Evolutionary conservation across 2,329 filamentous ascomycete species (phyloP), one percentile per base, ranked within the genome.

Genomic region (Albifimbria verrucaria): DNA sequence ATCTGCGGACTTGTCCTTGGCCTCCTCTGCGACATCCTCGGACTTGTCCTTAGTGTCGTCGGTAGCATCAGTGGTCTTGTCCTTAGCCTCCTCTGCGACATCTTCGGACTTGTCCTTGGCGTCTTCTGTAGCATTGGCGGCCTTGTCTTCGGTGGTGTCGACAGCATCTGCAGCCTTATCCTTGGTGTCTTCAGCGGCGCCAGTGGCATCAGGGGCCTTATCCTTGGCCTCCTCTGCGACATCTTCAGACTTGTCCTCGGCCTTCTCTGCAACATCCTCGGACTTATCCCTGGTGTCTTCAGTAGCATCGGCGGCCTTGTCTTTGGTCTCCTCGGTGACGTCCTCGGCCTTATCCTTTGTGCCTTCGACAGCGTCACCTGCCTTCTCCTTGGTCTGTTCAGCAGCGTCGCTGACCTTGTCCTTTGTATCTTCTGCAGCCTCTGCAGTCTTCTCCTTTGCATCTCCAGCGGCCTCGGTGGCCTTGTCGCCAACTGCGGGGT

Each of bases 1-100:
- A 17, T 68, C 71, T 18, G 71, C 72, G 2, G 72, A 63, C n/a
- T 72, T 65, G 26, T 68, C 71, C 28, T 69, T 20, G 18, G 20
- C 28, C 17, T 18, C 24, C 48, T 49, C 32, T 3, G 18, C 48
- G 2, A 17, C 48, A 11, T 49, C 48, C 11, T n/a, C 47, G 9
- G 58, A 17, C 3, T 52, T 6, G 11, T 61, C 56, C 50, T 61
- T 53, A 41, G 68, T 68, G 22, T 65, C 63, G 54, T 72, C 68
- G 43, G 69, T 65, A 21, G 70, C 64, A n/a, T 62, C 63, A 4
- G 42, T 53, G 20, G 48, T 24, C 5, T 50, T 51, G 18, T 50
- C 52, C 5, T 59, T 22, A 43, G 59, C 52, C n/a, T 46, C 43
- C 48, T 55, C 26, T 22, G 55, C 23, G 17, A 23, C 47, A 20